Percentiles rank a stretch among this genome's conserved stretches.
Evolutionary conservation across 192 early-diverging fungal species (phyloP).

Genomic region (Coemansia sp.): DNA sequence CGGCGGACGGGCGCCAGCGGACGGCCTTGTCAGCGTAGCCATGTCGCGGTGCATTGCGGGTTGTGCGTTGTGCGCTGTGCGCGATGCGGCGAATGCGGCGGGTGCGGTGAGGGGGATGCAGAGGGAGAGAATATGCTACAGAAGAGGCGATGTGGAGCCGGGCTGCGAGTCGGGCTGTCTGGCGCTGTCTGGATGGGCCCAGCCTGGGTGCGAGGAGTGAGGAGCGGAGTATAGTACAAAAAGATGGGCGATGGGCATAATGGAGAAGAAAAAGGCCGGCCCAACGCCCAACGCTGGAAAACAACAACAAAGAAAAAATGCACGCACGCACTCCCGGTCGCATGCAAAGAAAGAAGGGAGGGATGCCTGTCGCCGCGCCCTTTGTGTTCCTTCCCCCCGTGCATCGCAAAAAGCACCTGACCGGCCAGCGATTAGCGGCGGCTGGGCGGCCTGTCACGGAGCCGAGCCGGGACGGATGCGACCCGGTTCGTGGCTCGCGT

Average conservation of each 20-base stretch:
- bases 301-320: background rate
- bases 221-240: background rate
- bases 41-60: background rate
- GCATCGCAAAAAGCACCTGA: background rate
- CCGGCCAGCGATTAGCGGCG: background rate
- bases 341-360: background rate
- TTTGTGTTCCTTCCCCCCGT: too few species aligned
- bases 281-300: background rate
- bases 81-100: background rate
- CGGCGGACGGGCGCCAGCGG: background rate
- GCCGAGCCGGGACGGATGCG: background rate
- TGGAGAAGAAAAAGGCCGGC: background rate
- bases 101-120: background rate
- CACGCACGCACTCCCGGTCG: background rate
- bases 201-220: background rate
- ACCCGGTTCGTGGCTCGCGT: too few species aligned
- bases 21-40: background rate
- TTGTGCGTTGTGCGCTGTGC: background rate
- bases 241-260: constrained; percentile 4
- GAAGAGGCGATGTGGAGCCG: background rate
- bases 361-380: background rate
- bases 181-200: too few species aligned
- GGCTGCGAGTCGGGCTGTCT: background rate
- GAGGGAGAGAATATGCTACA: background rate
- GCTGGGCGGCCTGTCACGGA: background rate